A percentile compares a stretch with the other conserved stretches of the same genome.
phyloP scores from a whole-genome alignment of 805 yeast genomes.

The Debaryomyces castellii region DNA sequence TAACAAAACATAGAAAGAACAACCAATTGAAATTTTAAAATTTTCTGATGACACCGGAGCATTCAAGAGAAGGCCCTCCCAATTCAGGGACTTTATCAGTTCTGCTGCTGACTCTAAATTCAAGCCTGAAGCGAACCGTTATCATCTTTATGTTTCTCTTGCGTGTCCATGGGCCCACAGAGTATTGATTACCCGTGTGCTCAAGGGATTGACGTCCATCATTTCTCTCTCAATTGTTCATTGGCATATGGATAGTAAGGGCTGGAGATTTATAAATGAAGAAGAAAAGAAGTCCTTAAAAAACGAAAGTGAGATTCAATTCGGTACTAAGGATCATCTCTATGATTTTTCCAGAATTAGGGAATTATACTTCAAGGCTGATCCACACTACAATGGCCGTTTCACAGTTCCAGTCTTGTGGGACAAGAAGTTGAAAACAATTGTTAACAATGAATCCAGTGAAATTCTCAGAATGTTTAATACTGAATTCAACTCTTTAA shows the following conservation, averaged over 20 bases:
- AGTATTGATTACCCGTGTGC: constrained; percentile 64
- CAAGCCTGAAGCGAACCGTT: constrained; percentile 75
- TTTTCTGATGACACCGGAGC: constrained; percentile 38
- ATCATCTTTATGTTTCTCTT: constrained; percentile 80
- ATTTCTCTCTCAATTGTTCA: constrained; percentile 79
- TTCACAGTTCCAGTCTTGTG: constrained; percentile 92
- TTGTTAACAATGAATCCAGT: constrained; percentile 89
- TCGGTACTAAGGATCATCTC: constrained; percentile 43
- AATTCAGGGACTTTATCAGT: constrained; percentile 67
- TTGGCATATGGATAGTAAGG: constrained; percentile 83
- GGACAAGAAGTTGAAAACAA: constrained; percentile 79
- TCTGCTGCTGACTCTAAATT: constrained; percentile 57
- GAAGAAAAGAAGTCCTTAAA: constrained; percentile 46
- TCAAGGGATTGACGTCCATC: constrained; percentile 65
- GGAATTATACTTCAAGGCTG: constrained; percentile 72
- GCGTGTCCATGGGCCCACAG: constrained; percentile 99
- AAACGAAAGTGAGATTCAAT: constrained; percentile 51
- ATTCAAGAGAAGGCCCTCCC: constrained; percentile 24
- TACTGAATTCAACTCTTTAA: constrained; percentile 63
- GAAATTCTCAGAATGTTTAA: constrained; percentile 86
- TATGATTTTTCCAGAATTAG: constrained; percentile 60
- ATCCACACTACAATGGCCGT: constrained; percentile 76
- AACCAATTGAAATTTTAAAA: constrained; percentile 41
- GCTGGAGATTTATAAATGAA: constrained; percentile 77
- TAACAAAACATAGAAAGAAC: constrained; percentile 3